Evolutionary conservation across 139 green algal genomes (phyloP).

Genomic region (Nannochloris sp.): DNA sequence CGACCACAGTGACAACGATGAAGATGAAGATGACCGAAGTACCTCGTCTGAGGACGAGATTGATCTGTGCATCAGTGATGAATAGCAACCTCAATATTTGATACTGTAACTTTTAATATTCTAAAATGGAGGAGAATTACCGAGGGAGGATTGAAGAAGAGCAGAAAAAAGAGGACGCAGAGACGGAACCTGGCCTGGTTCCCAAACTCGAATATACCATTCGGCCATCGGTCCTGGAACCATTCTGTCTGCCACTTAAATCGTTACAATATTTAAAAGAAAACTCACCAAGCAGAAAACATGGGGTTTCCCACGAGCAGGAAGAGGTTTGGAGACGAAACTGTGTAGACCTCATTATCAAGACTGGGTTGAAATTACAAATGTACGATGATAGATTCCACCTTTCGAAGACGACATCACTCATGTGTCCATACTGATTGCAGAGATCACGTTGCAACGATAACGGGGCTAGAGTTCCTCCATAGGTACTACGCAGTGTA

Average conservation of each 20-base stretch:
- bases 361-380: constrained; percentile 6
- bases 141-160: too few relatives aligned
- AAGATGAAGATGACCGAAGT: too few relatives aligned
- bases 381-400: constrained; percentile 20
- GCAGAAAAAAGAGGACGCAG: too few relatives aligned
- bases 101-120: too few relatives aligned
- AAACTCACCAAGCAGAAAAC: constrained; percentile 7
- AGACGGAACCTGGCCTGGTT: too few relatives aligned
- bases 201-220: too few relatives aligned
- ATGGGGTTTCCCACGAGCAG: constrained; percentile 20
- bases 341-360: constrained; percentile 19
- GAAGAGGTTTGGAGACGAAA: constrained; percentile 11
- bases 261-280: constrained; percentile 7
- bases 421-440: neutral
- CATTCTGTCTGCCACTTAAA: neutral
- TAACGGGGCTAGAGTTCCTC: constrained; percentile 40
- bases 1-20: too few relatives aligned
- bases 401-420: neutral
- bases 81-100: too few relatives aligned
- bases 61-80: too few relatives aligned
- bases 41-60: too few relatives aligned
- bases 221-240: too few relatives aligned
- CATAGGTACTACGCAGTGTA: constrained; percentile 59
- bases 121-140: too few relatives aligned
- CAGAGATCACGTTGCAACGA: constrained; percentile 29